Percentiles rank a stretch among this genome's conserved stretches.
Evolutionary conservation across 345 rosid genomes (phyloP).

Genomic region (Microthlaspi erraticum): DNA sequence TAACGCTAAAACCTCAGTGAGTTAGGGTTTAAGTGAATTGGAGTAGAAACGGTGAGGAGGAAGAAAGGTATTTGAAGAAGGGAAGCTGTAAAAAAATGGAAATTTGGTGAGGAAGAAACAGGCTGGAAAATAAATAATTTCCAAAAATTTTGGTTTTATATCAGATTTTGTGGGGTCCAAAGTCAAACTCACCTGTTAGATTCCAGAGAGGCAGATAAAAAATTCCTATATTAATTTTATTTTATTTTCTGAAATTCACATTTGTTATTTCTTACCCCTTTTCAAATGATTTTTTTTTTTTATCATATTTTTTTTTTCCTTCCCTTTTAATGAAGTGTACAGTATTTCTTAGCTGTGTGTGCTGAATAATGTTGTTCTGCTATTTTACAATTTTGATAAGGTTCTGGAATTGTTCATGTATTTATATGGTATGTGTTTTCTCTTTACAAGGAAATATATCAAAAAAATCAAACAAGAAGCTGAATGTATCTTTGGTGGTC

Average conservation of each 20-base stretch:
- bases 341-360: not conserved
- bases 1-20: not conserved
- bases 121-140: constrained; percentile 65
- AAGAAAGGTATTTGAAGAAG: constrained; percentile 4
- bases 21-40: constrained; percentile 35
- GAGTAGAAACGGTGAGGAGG: constrained; percentile 10
- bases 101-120: constrained; percentile 41
- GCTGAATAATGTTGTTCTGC: not conserved
- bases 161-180: constrained; percentile 19
- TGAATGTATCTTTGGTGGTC: not conserved
- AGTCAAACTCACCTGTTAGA: not conserved
- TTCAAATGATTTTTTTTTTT: not conserved
- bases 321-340: not conserved
- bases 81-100: constrained; percentile 16
- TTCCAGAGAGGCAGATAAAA: not conserved
- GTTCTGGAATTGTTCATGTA: not conserved
- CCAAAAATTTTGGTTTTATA: not conserved
- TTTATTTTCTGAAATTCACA: not conserved
- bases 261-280: not conserved
- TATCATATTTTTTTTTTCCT: not conserved
- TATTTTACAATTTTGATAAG: not conserved
- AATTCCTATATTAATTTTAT: not conserved
- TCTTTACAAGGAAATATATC: not conserved
- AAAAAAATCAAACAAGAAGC: not conserved
- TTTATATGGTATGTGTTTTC: not conserved